These are phyloP conservation scores for Nicotiana noctiflora DNA, from an alignment of 257 asterid species.

Conservation along the genomic window DNA sequence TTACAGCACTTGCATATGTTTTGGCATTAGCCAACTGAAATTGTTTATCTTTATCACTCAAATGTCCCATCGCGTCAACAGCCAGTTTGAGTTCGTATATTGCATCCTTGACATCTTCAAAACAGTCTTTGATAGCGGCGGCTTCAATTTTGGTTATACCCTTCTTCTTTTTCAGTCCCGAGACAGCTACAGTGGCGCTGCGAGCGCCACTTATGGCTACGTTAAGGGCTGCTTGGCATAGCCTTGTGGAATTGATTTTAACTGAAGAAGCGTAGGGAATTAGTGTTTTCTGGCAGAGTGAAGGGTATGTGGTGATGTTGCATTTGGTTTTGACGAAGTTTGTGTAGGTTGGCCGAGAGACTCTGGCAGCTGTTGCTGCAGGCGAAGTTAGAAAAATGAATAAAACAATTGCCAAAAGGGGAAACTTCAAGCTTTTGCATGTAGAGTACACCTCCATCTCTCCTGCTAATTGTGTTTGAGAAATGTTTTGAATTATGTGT, in stretches of 20 bases:
- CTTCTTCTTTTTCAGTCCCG: constrained; percentile 18
- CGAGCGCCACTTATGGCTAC: constrained; percentile 37
- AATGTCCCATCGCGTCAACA: constrained; percentile 31
- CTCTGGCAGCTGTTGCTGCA: constrained; percentile 5
- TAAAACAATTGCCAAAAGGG: constrained; percentile 4
- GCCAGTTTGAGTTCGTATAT: constrained; percentile 47
- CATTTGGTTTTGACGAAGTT: constrained; percentile 40
- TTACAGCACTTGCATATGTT: constrained; percentile 77
- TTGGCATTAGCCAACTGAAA: constrained; percentile 63
- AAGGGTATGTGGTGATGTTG: constrained; percentile 46
- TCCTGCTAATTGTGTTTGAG: background rate
- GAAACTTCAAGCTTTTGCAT: background rate
- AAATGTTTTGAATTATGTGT: background rate
- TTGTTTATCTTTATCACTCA: constrained; percentile 34
- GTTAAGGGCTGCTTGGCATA: constrained; percentile 47
- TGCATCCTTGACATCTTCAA: constrained; percentile 46
- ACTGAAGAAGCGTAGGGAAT: constrained; percentile 42
- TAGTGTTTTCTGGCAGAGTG: constrained; percentile 45
- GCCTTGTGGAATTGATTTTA: constrained; percentile 28
- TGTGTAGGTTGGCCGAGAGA: constrained; percentile 5
- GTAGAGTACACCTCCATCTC: constrained; percentile 4
- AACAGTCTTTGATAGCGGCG: constrained; percentile 47
- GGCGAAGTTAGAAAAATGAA: constrained; percentile 6
- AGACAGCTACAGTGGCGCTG: constrained; percentile 28
- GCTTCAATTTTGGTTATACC: constrained; percentile 29